Base-by-base conservation (phyloP, 2,329 filamentous ascomycete genomes). In the Neocatenulostroma microsporum region DNA sequence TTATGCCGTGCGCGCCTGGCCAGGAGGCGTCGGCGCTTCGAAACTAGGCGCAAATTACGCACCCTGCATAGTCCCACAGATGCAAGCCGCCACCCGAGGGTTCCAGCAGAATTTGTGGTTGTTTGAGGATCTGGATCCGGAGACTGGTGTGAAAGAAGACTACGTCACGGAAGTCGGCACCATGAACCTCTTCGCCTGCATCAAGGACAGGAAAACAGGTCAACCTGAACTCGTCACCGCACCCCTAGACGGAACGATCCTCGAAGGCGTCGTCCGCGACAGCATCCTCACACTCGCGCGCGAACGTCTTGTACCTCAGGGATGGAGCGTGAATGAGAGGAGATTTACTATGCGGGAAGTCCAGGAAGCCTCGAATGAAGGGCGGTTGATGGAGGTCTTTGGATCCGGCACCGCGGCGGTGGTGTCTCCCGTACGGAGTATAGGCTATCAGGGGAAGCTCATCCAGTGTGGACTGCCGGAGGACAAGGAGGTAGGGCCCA, bases 91-190 rank as follows among this genome's bases (percentile, higher is more conserved):
- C 30, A 83, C 80, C 62, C 78, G 87, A 39, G 91, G 91, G 15
- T 94, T 88, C 74, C 89, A 96, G 67, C 91, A 98, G 70, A 98
- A 96, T 66, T 73, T 98, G 36, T 98, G 91, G 91, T 70, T 98
- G 21, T 98, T 96, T 58, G 88, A 88, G 28, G 81, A 93, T 57
- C 32, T 51, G 5, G 55, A 56, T 34, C 45, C 48, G 6, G 47
- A 46, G 30, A 53, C 50, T 4, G 58, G 58, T 9, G 41, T 50
- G 30, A 46, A 51, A 32, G 86, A 96, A 63, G 86, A 96, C 62
- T 94, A 82, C 56, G 81, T 96, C 40, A 98, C 91, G 30, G 91
- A 98, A 66, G 91, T 95, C 39, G 91, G 91, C 55, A 96, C 91
- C 40, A 98, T 98, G 91, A 98, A 98, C 67, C 79, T 98, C 61